phyloP scores from a whole-genome alignment of 2,329 filamentous ascomycete species.

The Fusarium irregulare region DNA sequence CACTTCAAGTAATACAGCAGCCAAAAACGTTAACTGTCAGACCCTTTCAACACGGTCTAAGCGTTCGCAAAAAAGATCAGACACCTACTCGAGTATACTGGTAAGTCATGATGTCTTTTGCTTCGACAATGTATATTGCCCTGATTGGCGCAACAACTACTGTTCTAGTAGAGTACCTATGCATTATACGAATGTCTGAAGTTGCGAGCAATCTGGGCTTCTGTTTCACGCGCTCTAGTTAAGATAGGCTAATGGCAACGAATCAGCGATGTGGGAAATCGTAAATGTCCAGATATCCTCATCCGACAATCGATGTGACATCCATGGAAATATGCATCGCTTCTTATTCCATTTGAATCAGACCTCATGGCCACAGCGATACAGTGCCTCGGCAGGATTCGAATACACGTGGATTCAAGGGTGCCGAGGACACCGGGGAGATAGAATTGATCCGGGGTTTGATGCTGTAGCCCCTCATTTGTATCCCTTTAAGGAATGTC shows the following conservation, averaged over 20 bases:
- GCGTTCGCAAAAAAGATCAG: background rate
- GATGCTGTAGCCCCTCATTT: constrained; percentile 28
- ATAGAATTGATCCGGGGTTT: constrained; percentile 9
- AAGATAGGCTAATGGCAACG: background rate
- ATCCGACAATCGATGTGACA: background rate
- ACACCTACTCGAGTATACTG: too few species aligned
- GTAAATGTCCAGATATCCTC: background rate
- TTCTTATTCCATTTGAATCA: background rate
- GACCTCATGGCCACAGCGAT: background rate
- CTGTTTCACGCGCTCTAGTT: background rate
- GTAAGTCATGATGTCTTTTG: background rate
- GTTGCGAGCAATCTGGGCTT: background rate
- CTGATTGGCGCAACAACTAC: background rate
- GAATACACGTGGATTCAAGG: constrained; percentile 31
- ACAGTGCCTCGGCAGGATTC: constrained; percentile 34
- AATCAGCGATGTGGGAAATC: background rate
- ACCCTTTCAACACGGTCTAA: background rate
- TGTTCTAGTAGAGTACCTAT: background rate
- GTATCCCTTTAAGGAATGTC: background rate
- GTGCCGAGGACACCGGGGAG: constrained; percentile 24
- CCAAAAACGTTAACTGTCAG: background rate
- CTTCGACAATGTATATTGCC: background rate
- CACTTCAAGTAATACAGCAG: background rate
- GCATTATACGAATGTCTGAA: background rate
- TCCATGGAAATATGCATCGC: background rate